Evolutionary conservation across 768 basidiomycete species (phyloP).

Genomic region (Hericium erinaceus): DNA sequence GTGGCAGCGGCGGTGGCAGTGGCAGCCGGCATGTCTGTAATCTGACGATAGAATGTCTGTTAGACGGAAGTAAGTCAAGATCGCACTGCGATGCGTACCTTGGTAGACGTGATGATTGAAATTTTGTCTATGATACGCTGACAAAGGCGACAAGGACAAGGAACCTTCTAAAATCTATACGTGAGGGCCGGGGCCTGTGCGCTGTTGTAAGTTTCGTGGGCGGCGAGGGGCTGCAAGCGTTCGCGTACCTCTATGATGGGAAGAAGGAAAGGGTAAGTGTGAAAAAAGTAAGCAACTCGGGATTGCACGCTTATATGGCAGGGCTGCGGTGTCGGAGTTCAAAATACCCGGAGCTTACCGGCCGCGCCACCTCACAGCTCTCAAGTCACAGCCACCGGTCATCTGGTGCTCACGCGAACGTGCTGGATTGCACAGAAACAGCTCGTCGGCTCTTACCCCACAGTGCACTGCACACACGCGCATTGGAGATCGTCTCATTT

Average conservation of each 20-base stretch:
- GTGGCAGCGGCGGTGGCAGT: constrained; percentile 53
- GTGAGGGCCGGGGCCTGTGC: constrained; percentile 26
- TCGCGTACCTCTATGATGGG: constrained; percentile 26
- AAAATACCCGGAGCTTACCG: constrained; percentile 5
- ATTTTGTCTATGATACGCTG: constrained; percentile 30
- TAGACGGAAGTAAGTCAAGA: constrained; percentile 6
- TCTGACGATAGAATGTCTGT: constrained; percentile 25
- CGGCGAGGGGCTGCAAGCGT: constrained; percentile 4
- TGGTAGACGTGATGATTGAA: constrained; percentile 27
- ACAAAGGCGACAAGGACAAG: constrained; percentile 51
- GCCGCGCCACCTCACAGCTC: background rate
- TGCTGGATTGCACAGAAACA: constrained; percentile 7
- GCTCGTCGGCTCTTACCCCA: constrained; percentile 13
- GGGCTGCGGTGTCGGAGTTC: constrained; percentile 8
- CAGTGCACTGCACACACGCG: background rate
- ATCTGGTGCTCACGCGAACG: background rate
- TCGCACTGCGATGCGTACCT: constrained; percentile 27
- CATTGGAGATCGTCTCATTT: no score
- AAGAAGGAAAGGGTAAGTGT: constrained; percentile 27
- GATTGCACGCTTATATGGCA: constrained; percentile 17
- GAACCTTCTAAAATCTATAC: constrained; percentile 54
- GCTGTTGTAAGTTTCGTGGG: background rate
- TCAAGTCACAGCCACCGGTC: background rate
- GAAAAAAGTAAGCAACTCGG: constrained; percentile 28
- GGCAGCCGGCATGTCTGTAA: constrained; percentile 71